Evolutionary conservation across 1,284 basidiomycete species (phyloP), one percentile per base, ranked within the genome.

Genomic region (Omphalotus olearius): DNA sequence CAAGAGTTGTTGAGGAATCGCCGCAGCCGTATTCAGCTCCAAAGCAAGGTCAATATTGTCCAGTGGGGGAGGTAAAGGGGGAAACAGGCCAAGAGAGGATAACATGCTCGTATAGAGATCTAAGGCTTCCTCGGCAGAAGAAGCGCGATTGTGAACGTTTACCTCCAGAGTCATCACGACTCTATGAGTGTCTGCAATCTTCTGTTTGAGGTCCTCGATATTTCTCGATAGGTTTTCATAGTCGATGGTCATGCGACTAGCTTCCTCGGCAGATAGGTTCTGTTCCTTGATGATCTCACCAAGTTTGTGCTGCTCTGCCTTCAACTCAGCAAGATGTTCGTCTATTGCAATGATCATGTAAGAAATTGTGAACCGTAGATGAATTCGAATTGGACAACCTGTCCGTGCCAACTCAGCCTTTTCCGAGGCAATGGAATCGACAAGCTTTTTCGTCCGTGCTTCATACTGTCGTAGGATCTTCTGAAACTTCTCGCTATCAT

Each of bases 231-330:
- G 72, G 17, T 73, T 79, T 60, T 92, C 88, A 57, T 90, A 86
- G 57, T 93, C 91, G 13, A 82, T 83, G 58, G 85, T 93, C 91
- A 95, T 94, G 33, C 83, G 82, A 45, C 79, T 71, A 39, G 93
- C 90, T 68, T 95, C 91, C 64, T 93, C 90, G 0, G 86, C 86
- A 1, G 86, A 80, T 28, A 95, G 76, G 62, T 94, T 93, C 66
- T 95, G 92, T 36, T 75, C 81, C 59, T 83, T 82, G 17, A 95
- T 88, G 10, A 88, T 78, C 1, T 78, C 74, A 7, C 73, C 68
- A 20, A 91, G 73, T 51, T 76, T 76, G n/a, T 71, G 70, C 53
- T 86, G 78, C 58, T 93, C 87, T 28, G 68, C 66, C 58, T 76
- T 78, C 28, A 88, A 69, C 47, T 78, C 75, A 49, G 83, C 79